phyloP scores from a whole-genome alignment of 768 basidiomycete genomes.

The Sporobolomyces phaffii region DNA sequence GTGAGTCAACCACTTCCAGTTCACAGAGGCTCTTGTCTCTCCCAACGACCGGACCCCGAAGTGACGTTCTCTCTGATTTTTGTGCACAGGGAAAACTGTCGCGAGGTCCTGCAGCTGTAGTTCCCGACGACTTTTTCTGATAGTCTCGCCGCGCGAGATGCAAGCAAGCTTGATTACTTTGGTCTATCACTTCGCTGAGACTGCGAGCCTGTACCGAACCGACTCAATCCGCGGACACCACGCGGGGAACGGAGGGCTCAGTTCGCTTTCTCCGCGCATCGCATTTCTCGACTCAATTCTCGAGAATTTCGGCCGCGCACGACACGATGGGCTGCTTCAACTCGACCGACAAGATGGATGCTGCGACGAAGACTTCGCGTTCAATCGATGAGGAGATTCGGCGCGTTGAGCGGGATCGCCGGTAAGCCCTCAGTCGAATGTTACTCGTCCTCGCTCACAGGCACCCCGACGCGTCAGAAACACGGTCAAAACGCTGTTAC shows the following conservation, averaged over 20 bases:
- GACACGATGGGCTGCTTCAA: neutral
- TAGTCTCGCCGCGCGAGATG: too few species aligned
- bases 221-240: too few species aligned
- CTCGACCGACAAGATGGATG: neutral
- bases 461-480: neutral
- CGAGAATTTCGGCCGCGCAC: neutral
- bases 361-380: neutral
- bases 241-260: too few species aligned
- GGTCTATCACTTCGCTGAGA: too few species aligned
- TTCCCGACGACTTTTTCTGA: slow-evolving; percentile 6
- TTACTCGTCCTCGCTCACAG: neutral
- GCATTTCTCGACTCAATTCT: neutral
- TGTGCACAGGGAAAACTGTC: neutral
- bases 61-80: too few species aligned
- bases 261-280: too few species aligned
- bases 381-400: slow-evolving; percentile 10
- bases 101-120: neutral
- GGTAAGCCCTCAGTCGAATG: too few species aligned
- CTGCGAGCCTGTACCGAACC: too few species aligned
- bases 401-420: neutral
- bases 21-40: too few species aligned
- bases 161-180: too few species aligned
- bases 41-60: too few species aligned
- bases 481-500: slow-evolving; percentile 1
- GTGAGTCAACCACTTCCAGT: too few species aligned